Evolutionary conservation across 2,329 filamentous ascomycete genomes (phyloP).

Genomic region (Botrytis cinerea): DNA sequence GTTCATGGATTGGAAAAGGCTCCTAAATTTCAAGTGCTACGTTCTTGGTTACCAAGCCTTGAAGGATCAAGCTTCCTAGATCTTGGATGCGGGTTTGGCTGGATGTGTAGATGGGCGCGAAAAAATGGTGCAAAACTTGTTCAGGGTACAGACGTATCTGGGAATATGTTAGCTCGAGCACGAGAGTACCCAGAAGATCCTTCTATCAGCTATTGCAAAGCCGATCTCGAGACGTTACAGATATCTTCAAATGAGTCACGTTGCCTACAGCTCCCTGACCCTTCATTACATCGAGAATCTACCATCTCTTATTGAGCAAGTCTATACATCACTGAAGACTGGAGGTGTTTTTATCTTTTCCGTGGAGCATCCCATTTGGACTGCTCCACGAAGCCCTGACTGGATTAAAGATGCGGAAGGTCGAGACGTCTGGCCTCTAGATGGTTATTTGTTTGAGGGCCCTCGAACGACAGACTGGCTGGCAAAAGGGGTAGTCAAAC

Average conservation of each 20-base stretch:
- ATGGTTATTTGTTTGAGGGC: conserved; percentile 48
- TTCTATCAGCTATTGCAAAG: background rate
- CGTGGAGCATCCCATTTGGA: conserved; percentile 51
- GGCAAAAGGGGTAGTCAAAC: conserved; percentile 47
- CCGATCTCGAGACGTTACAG: background rate
- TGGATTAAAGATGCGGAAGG: conserved; percentile 41
- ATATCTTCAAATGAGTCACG: background rate
- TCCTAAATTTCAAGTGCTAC: background rate
- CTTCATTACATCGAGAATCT: conserved; percentile 3
- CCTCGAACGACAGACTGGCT: conserved; percentile 47
- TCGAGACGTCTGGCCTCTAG: conserved; percentile 47
- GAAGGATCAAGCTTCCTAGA: background rate
- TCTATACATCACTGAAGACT: background rate
- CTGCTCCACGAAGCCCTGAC: conserved; percentile 44
- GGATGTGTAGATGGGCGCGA: conserved; percentile 7
- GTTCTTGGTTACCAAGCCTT: background rate
- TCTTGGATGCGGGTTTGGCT: conserved; percentile 1
- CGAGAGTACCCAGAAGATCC: background rate
- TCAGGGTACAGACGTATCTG: background rate
- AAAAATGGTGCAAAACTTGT: background rate
- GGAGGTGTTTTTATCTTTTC: conserved; percentile 70
- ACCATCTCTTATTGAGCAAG: background rate
- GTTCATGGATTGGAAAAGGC: background rate
- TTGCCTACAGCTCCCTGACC: background rate
- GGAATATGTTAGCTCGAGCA: conserved; percentile 11